Conservation (phyloP, 2,329 filamentous ascomycete genomes). For the Pseudocercospora vitis region DNA sequence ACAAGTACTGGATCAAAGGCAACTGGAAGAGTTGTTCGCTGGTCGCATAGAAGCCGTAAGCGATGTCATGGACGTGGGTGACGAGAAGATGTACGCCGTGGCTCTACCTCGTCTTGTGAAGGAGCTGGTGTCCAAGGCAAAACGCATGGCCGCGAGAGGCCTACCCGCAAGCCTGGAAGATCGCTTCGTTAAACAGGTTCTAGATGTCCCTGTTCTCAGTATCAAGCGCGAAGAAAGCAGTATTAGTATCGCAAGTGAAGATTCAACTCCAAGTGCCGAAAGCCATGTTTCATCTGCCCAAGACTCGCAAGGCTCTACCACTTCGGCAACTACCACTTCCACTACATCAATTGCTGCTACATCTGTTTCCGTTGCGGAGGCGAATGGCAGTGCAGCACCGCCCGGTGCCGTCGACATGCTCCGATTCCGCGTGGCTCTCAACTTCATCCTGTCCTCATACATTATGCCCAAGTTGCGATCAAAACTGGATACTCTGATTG, state of each 20-base stretch:
- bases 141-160: constrained; percentile 61
- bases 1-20: constrained; percentile 49
- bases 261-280: constrained; percentile 24
- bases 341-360: constrained; percentile 31
- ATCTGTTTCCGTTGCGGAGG: constrained; percentile 36
- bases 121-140: constrained; percentile 70
- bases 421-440: constrained; percentile 62
- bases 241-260: constrained; percentile 33
- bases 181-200: constrained; percentile 70
- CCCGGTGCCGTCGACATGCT: constrained; percentile 58
- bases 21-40: constrained; percentile 47
- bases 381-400: background rate
- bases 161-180: constrained; percentile 83
- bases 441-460: constrained; percentile 65
- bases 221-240: constrained; percentile 60
- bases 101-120: constrained; percentile 68
- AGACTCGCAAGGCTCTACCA: constrained; percentile 31
- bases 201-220: constrained; percentile 74
- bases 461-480: constrained; percentile 50
- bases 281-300: constrained; percentile 16
- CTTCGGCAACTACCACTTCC: constrained; percentile 25
- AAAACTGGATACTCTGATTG: constrained; percentile 48
- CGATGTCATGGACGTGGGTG: constrained; percentile 82
- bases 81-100: constrained; percentile 80
- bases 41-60: constrained; percentile 68